Evolutionary conservation across 805 yeast genomes (phyloP).

Genomic region (Maudiozyma pseudohumilis): DNA sequence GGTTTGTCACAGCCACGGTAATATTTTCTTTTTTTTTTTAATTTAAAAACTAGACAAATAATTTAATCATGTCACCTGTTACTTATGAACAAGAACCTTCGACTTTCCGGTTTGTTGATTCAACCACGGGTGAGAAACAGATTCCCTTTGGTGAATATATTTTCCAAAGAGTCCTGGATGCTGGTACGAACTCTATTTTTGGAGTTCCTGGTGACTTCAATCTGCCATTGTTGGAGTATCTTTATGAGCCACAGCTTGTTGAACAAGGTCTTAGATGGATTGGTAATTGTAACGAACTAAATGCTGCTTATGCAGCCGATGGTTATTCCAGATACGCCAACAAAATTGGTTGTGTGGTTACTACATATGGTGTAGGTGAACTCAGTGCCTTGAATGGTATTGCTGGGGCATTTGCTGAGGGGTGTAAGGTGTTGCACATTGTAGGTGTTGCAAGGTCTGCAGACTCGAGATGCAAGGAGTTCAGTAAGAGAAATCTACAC

Average conservation of each 20-base stretch:
- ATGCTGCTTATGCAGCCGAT: slow-evolving; percentile 84
- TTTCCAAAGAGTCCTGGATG: slow-evolving; percentile 44
- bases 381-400: slow-evolving; percentile 75
- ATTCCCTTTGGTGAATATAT: slow-evolving; percentile 57
- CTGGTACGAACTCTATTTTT: slow-evolving; percentile 52
- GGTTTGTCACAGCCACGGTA: too few relatives aligned
- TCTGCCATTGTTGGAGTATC: slow-evolving; percentile 54
- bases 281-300: slow-evolving; percentile 82
- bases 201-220: slow-evolving; percentile 80
- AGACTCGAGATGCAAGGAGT: slow-evolving; percentile 6
- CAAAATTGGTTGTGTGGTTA: slow-evolving; percentile 52
- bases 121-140: slow-evolving; percentile 1
- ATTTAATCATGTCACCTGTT: slow-evolving; percentile 5
- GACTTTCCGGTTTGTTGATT: background rate
- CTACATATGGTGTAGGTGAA: slow-evolving; percentile 86
- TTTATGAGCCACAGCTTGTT: slow-evolving; percentile 33
- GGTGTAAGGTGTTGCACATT: slow-evolving; percentile 68
- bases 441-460: slow-evolving; percentile 43
- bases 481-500: slow-evolving; percentile 35
- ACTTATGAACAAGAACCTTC: background rate
- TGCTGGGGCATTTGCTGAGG: slow-evolving; percentile 76
- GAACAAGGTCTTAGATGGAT: slow-evolving; percentile 48
- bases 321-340: slow-evolving; percentile 66
- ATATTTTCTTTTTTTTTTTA: too few relatives aligned
- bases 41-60: too few relatives aligned